Evolutionary conservation across 306 rosid species (phyloP).

Genomic region (Rosa multiflora): DNA sequence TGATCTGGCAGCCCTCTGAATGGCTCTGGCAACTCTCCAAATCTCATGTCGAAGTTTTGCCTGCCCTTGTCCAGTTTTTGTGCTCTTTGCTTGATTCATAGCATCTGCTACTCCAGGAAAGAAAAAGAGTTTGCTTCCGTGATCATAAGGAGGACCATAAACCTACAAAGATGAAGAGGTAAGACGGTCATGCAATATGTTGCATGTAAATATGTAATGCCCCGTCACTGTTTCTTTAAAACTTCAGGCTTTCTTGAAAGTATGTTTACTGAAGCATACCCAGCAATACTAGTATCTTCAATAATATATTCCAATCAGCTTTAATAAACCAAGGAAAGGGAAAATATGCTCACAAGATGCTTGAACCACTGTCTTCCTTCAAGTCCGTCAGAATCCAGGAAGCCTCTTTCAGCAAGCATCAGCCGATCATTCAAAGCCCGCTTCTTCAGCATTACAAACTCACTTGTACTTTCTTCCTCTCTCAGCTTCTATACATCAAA

Average conservation of each 20-base stretch:
- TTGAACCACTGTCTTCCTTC: constrained; percentile 73
- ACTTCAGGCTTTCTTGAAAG: neutral
- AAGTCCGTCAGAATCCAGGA: constrained; percentile 71
- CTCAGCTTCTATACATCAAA: constrained; percentile 48
- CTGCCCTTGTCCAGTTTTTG: constrained; percentile 36
- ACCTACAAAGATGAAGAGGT: constrained; percentile 37
- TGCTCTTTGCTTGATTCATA: constrained; percentile 32
- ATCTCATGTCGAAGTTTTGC: constrained; percentile 69
- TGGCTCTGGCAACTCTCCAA: constrained; percentile 90
- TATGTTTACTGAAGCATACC: neutral
- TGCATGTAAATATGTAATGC: neutral
- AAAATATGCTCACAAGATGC: constrained; percentile 71
- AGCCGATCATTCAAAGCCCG: constrained; percentile 74
- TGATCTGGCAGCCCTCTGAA: constrained; percentile 67
- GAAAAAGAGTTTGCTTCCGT: constrained; percentile 53
- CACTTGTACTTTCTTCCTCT: constrained; percentile 39
- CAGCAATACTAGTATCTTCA: no score
- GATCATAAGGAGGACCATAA: constrained; percentile 64
- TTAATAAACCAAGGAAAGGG: constrained; percentile 3
- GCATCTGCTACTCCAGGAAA: constrained; percentile 90
- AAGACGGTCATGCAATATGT: neutral
- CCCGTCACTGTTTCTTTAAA: neutral
- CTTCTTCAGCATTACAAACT: constrained; percentile 41
- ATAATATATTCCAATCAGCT: neutral
- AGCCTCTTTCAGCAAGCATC: constrained; percentile 75